phyloP scores from a whole-genome alignment of 1,284 basidiomycete genomes.

The Termitomyces sp. region DNA sequence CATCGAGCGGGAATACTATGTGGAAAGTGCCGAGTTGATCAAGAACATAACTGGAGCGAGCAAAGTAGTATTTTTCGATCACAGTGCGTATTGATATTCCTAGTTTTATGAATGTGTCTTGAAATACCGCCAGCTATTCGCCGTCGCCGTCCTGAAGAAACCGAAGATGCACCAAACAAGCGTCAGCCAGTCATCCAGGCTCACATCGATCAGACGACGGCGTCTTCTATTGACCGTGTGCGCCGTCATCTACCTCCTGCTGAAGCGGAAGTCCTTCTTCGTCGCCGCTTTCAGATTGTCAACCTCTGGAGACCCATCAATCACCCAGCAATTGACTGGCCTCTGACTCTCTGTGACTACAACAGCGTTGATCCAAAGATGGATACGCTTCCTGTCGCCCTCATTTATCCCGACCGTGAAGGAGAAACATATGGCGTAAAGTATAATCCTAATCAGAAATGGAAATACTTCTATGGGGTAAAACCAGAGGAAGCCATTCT shows the following conservation, averaged over 20 bases:
- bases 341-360: conserved; percentile 61
- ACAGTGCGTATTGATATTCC: conserved; percentile 47
- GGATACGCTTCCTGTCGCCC: conserved; percentile 35
- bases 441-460: conserved; percentile 34
- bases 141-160: conserved; percentile 33
- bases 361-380: conserved; percentile 43
- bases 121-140: conserved; percentile 33
- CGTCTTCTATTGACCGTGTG: conserved; percentile 46
- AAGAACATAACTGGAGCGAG: conserved; percentile 60
- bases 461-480: too few species aligned
- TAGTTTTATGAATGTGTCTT: background rate
- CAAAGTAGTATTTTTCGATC: conserved; percentile 56
- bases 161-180: conserved; percentile 33
- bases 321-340: conserved; percentile 50
- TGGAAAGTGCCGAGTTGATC: conserved; percentile 53
- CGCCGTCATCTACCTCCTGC: conserved; percentile 44
- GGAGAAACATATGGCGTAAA: conserved; percentile 57
- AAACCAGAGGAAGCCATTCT: conserved; percentile 50
- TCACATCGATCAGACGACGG: conserved; percentile 57
- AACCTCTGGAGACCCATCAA: conserved; percentile 41
- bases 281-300: conserved; percentile 46
- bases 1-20: conserved; percentile 52
- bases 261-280: conserved; percentile 41
- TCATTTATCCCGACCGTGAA: conserved; percentile 39
- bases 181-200: conserved; percentile 44